Conservation (phyloP, 1,139 yeast species). For the Candida freyschussii region DNA sequence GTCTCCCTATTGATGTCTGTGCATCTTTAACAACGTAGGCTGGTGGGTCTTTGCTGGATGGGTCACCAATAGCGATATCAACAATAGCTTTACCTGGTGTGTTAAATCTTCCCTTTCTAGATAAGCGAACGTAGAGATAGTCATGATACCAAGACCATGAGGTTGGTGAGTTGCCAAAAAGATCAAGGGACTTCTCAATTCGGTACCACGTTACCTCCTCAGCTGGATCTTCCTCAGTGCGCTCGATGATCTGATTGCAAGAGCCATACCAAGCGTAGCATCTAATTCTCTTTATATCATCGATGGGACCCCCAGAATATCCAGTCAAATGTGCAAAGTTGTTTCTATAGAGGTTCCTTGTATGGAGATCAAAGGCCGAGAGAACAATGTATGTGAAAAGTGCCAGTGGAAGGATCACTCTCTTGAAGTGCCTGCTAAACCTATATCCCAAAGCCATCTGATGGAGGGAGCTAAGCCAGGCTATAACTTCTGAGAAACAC, state of each 20-base stretch:
- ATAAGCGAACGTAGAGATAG: conserved; percentile 19
- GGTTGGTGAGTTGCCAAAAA: conserved; percentile 11
- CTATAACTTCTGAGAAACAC: too few species aligned
- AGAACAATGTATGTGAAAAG: conserved; percentile 10
- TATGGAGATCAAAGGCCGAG: conserved; percentile 18
- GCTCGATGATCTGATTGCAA: conserved; percentile 23
- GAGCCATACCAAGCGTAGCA: conserved; percentile 23
- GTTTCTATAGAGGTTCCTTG: conserved; percentile 19
- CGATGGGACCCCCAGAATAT: conserved; percentile 21
- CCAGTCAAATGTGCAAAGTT: conserved; percentile 10
- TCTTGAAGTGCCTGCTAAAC: conserved; percentile 9
- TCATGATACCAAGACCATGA: conserved; percentile 16
- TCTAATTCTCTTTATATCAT: conserved; percentile 19
- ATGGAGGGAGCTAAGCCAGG: conserved; percentile 1
- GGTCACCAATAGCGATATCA: conserved; percentile 21
- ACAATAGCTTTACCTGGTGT: conserved; percentile 16
- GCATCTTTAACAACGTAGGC: conserved; percentile 21
- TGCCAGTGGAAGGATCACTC: conserved; percentile 15
- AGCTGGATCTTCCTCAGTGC: conserved; percentile 1
- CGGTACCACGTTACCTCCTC: conserved; percentile 16
- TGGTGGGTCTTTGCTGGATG: conserved; percentile 18
- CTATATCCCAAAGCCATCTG: conserved; percentile 5
- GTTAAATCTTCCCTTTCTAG: conserved; percentile 8
- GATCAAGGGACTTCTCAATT: conserved; percentile 16
- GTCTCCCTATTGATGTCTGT: conserved; percentile 13